Evolutionary conservation across 805 yeast species (phyloP).

Genomic region (Saturnispora serradocipensis): DNA sequence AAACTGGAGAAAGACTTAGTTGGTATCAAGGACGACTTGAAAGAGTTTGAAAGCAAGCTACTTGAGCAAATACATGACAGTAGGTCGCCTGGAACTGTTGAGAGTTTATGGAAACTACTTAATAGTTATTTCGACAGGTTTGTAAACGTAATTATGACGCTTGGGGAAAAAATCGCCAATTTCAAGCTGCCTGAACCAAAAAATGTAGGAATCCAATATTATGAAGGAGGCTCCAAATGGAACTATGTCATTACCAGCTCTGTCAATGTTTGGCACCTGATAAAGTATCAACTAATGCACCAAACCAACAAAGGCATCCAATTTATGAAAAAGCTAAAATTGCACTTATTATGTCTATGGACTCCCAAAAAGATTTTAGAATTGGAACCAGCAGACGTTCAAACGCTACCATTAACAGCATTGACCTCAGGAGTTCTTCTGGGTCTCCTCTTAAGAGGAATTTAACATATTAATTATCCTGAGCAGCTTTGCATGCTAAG

Average conservation of each 20-base stretch:
- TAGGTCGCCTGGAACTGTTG: background rate
- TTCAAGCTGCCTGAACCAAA: background rate
- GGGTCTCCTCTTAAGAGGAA: background rate
- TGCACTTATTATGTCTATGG: background rate
- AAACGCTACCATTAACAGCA: background rate
- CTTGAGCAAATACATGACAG: background rate
- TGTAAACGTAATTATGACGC: background rate
- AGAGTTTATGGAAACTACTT: background rate
- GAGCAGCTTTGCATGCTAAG: background rate
- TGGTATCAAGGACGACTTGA: constrained; percentile 14
- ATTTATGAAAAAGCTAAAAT: background rate
- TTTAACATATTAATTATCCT: background rate
- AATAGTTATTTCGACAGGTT: background rate
- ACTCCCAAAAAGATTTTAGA: background rate
- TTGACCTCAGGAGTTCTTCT: background rate
- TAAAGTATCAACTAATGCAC: background rate
- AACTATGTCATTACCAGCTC: background rate
- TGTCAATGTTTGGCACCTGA: background rate
- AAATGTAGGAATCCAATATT: background rate
- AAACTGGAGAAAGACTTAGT: constrained; percentile 14
- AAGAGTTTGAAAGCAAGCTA: constrained; percentile 6
- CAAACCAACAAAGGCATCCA: background rate
- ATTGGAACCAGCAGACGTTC: background rate
- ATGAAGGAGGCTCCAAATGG: background rate
- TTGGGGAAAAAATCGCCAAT: background rate